Conservation (phyloP, 2,329 filamentous ascomycete genomes). For the Stachybotrys elegans region DNA sequence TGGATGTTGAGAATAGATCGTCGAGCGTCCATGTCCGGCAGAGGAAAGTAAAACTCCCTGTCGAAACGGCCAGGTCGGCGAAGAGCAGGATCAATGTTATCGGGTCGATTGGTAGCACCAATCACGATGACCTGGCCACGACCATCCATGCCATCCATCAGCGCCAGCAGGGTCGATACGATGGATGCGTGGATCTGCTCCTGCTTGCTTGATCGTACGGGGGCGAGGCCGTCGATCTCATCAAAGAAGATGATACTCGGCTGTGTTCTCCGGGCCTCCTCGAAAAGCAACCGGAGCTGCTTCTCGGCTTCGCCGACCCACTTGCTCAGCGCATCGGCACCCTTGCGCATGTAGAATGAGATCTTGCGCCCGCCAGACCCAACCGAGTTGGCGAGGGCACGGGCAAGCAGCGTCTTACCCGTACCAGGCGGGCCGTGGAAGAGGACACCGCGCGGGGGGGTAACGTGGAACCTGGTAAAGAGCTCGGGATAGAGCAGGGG, state of each 20-base stretch:
- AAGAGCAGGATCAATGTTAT: slow-evolving; percentile 94
- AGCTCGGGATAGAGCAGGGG: slow-evolving; percentile 93
- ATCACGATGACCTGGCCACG: slow-evolving; percentile 97
- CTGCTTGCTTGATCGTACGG: slow-evolving; percentile 94
- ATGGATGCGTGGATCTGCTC: slow-evolving; percentile 99
- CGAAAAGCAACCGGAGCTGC: slow-evolving; percentile 87
- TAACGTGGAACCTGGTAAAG: slow-evolving; percentile 86
- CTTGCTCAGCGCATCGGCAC: slow-evolving; percentile 94
- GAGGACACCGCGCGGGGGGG: slow-evolving; percentile 86
- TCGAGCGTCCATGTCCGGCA: slow-evolving; percentile 76
- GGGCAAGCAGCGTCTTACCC: slow-evolving; percentile 93
- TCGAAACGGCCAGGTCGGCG: slow-evolving; percentile 93
- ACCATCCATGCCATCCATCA: slow-evolving; percentile 99
- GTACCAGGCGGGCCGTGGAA: slow-evolving; percentile 97
- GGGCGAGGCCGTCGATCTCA: slow-evolving; percentile 94
- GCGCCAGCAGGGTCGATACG: slow-evolving; percentile 83
- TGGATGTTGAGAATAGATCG: slow-evolving; percentile 91
- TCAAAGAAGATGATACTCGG: slow-evolving; percentile 99
- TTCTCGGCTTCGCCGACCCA: slow-evolving; percentile 98
- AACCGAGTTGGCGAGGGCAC: slow-evolving; percentile 86
- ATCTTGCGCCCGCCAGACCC: slow-evolving; percentile 88
- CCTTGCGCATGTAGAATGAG: slow-evolving; percentile 99
- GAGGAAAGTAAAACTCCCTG: slow-evolving; percentile 94
- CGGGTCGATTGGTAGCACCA: slow-evolving; percentile 94
- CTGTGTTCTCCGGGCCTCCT: slow-evolving; percentile 91